Percentiles rank a stretch among this genome's conserved stretches.
Conservation (phyloP, 2,329 filamentous ascomycete species). For the Paecilomyces fulvus region DNA sequence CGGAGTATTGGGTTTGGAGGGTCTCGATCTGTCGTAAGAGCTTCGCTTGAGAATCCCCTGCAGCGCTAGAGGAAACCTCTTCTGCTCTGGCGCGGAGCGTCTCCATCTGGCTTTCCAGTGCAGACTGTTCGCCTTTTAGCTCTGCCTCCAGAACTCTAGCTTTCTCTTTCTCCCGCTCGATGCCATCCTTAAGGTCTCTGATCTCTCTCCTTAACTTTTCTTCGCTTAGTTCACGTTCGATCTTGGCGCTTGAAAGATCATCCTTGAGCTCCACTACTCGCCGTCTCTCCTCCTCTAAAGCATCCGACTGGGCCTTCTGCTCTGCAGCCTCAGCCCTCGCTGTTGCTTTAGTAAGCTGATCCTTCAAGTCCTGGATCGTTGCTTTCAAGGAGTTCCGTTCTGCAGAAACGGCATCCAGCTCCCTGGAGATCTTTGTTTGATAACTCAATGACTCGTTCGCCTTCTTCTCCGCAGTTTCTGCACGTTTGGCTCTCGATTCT, state of each 20-base stretch:
- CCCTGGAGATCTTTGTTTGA: slow-evolving; percentile 45
- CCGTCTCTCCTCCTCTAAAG: slow-evolving; percentile 57
- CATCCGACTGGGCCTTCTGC: slow-evolving; percentile 57
- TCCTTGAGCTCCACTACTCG: slow-evolving; percentile 49
- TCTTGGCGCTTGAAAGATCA: slow-evolving; percentile 55
- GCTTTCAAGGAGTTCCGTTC: slow-evolving; percentile 57
- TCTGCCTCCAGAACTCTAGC: slow-evolving; percentile 63
- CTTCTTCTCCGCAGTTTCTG: slow-evolving; percentile 51
- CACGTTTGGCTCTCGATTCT: slow-evolving; percentile 51
- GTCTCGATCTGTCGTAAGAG: slow-evolving; percentile 90
- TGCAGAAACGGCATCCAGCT: slow-evolving; percentile 52
- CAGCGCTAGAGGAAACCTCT: slow-evolving; percentile 74
- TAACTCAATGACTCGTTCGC: slow-evolving; percentile 48
- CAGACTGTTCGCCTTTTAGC: slow-evolving; percentile 64
- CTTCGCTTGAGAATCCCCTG: slow-evolving; percentile 79
- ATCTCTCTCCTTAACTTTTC: slow-evolving; percentile 64
- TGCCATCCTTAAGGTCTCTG: slow-evolving; percentile 63
- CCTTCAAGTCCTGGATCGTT: slow-evolving; percentile 59
- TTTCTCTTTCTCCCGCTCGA: slow-evolving; percentile 64
- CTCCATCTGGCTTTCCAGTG: slow-evolving; percentile 83
- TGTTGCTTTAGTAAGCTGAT: slow-evolving; percentile 59
- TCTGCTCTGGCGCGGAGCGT: slow-evolving; percentile 76
- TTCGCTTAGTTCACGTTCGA: slow-evolving; percentile 67
- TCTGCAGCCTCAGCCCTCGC: slow-evolving; percentile 60
- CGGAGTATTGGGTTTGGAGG: slow-evolving; percentile 86